Evolutionary conservation across 148 eudicot genomes (phyloP).

Genomic region (Pharnaceum exiguum): DNA sequence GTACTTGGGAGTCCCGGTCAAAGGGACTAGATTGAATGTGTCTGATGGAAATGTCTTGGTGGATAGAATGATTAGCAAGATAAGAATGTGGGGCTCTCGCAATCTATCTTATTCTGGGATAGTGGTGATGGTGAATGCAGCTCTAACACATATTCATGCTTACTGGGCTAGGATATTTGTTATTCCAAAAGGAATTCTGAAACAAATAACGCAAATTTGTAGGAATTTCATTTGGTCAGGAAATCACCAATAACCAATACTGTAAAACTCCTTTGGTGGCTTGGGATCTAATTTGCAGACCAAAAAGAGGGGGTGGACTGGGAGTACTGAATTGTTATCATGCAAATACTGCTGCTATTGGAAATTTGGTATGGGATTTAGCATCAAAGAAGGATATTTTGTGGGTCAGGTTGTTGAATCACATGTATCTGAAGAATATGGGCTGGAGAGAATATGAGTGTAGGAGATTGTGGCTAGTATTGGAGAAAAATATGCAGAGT

Average conservation of each 20-base stretch:
- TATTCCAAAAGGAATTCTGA: neutral
- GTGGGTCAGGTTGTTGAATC: neutral
- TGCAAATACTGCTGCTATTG: neutral
- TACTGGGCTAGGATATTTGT: neutral
- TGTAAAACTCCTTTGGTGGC: neutral
- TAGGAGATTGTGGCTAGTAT: neutral
- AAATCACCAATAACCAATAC: neutral
- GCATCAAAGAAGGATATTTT: neutral
- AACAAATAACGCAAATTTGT: neutral
- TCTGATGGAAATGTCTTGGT: neutral
- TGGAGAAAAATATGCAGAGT: neutral
- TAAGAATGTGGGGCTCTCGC: neutral
- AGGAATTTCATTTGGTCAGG: neutral
- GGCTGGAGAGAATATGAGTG: neutral
- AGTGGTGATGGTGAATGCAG: neutral
- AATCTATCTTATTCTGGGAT: neutral
- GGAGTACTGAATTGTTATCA: neutral
- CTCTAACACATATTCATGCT: neutral
- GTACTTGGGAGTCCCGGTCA: neutral
- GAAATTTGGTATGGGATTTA: neutral
- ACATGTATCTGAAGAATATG: neutral
- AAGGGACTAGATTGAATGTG: neutral
- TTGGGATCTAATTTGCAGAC: neutral
- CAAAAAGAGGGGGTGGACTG: neutral
- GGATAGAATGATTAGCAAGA: neutral